Evolutionary conservation across 192 early-diverging fungal genomes (phyloP).

Genomic region (Linderina pennispora): DNA sequence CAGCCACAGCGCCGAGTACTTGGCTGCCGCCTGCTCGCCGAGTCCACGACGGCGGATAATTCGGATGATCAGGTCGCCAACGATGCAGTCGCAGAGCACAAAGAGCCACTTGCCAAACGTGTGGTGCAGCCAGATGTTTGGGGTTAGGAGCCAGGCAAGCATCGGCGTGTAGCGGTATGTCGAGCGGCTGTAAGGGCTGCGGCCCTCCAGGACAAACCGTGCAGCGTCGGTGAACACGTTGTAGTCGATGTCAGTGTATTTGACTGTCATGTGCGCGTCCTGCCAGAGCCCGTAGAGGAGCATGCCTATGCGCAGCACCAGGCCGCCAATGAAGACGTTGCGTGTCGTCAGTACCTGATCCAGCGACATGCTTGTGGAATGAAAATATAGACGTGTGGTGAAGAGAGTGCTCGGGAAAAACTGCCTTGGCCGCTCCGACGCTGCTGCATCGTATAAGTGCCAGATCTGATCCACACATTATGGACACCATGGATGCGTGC

Average conservation of each 20-base stretch:
- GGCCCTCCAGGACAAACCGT: conserved; percentile 59
- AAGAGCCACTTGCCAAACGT: conserved; percentile 95
- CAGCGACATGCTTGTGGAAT: background rate
- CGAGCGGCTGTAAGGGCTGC: conserved; percentile 80
- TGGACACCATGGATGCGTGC: no score
- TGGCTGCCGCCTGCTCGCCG: conserved; percentile 43
- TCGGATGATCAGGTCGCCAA: conserved; percentile 59
- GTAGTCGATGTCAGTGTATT: conserved; percentile 99
- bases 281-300: conserved; percentile 85
- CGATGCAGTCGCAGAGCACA: conserved; percentile 69
- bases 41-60: conserved; percentile 50
- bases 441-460: no score
- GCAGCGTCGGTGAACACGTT: conserved; percentile 94
- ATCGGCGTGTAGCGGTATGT: conserved; percentile 98
- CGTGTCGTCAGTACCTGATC: conserved; percentile 21
- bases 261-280: conserved; percentile 82
- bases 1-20: conserved; percentile 70
- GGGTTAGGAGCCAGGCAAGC: conserved; percentile 83
- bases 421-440: no score
- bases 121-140: conserved; percentile 66
- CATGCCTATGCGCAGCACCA: conserved; percentile 57
- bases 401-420: no score
- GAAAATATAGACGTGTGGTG: no score
- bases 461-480: no score
- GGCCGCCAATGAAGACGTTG: conserved; percentile 28